These are phyloP conservation scores for Taiozyma sp. DNA, from an alignment of 1,139 yeast species.

Conservation along the genomic window DNA sequence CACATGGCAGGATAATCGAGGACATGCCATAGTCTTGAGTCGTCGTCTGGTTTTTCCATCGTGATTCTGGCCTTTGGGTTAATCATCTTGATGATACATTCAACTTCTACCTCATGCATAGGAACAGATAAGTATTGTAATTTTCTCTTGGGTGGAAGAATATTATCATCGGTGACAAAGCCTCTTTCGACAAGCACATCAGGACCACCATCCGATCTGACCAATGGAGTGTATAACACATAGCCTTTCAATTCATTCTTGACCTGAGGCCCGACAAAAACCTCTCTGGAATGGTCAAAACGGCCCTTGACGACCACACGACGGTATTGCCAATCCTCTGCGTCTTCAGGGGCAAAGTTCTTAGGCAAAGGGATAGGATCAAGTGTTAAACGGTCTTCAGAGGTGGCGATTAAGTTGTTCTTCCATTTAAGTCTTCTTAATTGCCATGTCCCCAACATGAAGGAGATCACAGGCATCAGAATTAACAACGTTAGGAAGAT, in stretches of 20 bases:
- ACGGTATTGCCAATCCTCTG: conserved; percentile 76
- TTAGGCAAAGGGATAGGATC: conserved; percentile 72
- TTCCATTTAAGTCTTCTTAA: conserved; percentile 84
- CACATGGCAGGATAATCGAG: conserved; percentile 86
- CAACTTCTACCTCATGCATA: conserved; percentile 66
- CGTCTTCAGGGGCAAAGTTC: conserved; percentile 43
- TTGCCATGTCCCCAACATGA: conserved; percentile 94
- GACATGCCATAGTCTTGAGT: conserved; percentile 58
- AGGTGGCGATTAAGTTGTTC: conserved; percentile 70
- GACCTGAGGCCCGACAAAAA: conserved; percentile 88
- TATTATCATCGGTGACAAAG: conserved; percentile 77
- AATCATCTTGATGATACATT: conserved; percentile 69
- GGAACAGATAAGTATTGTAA: conserved; percentile 68
- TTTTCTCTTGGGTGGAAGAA: conserved; percentile 59
- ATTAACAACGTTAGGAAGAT: conserved; percentile 57
- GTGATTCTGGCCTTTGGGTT: conserved; percentile 70
- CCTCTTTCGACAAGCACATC: conserved; percentile 82
- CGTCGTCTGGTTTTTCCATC: conserved; percentile 65
- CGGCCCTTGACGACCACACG: conserved; percentile 69
- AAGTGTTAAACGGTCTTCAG: conserved; percentile 76
- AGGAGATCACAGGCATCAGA: conserved; percentile 85
- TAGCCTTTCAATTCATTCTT: conserved; percentile 77
- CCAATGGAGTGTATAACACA: conserved; percentile 75
- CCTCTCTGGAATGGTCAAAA: conserved; percentile 81
- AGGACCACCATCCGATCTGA: conserved; percentile 71